Base-by-base conservation (phyloP, 2,329 filamentous ascomycete species). In the Botryotinia convoluta region DNA sequence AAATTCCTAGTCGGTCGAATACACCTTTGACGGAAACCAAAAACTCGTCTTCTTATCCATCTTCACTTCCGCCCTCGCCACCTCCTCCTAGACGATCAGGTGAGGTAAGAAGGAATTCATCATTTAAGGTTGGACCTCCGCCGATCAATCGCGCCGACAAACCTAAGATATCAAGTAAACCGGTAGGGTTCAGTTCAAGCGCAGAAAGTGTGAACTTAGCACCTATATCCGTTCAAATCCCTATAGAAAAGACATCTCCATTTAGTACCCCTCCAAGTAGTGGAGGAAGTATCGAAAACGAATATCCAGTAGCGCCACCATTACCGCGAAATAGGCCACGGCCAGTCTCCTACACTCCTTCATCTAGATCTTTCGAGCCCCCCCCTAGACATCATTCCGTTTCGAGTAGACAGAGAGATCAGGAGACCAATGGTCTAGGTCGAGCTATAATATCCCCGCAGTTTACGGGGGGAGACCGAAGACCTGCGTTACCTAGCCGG, bases 181-280 rank as follows among this genome's bases (percentile, higher is more conserved):
- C 79, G 29, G 68, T 76, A 61, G 74, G 75, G 57, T 69, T 80
- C 48, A 79, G 78, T 9, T 77, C 79, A 12, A 81, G 79, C 61
- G 75, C 81, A 37, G 83, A 85, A 59, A 73, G 73, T 42, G 75
- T 75, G n/a, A 75, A 74, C 22, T 73, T 79, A 8, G 77, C 76
- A 32, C 78, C 79, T 60, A 61, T 64, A 48, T 60, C 74, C 37
- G 65, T 74, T 42, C 71, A 71, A 57, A 54, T 60, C 29, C 71
- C 63, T 51, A 72, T 72, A 8, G 78, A 80, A 9, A 75, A 68
- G 79, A 80, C 90, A 0, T 97, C 95, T 1, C 95, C 95, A 0
- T 97, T 98, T 80, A 94, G 87, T 79, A 97, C 94, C 51, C 94
- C 94, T 29, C 94, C 95, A 0, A 91, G 90, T 77, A 95, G 92